phyloP scores from a whole-genome alignment of 345 rosid genomes.

The Acer campestre region DNA sequence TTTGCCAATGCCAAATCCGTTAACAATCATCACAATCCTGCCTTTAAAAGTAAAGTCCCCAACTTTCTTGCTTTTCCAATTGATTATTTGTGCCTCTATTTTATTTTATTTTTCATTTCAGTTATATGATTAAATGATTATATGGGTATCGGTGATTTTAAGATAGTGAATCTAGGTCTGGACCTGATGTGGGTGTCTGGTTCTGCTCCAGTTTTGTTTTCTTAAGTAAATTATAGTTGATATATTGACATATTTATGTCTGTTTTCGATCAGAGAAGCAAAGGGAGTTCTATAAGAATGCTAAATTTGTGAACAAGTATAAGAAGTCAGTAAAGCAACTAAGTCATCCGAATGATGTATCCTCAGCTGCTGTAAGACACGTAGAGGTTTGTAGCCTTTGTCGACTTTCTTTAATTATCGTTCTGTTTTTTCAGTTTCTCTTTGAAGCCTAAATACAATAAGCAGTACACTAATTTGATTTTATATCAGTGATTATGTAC shows the following conservation, averaged over 20 bases:
- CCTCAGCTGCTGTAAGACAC: constrained; percentile 12
- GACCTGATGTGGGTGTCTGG: background rate
- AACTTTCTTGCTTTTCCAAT: background rate
- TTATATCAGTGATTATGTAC: background rate
- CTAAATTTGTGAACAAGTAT: constrained; percentile 69
- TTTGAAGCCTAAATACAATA: background rate
- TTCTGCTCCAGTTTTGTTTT: background rate
- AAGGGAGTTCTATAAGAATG: constrained; percentile 83
- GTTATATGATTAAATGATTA: background rate
- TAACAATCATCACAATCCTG: constrained; percentile 57
- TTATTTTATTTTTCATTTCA: no score
- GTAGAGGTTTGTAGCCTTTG: constrained; percentile 32
- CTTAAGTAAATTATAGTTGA: background rate
- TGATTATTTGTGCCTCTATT: background rate
- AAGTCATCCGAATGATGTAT: constrained; percentile 29
- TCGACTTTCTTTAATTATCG: background rate
- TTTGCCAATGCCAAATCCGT: constrained; percentile 70
- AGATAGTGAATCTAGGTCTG: background rate
- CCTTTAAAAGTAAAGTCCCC: constrained; percentile 53
- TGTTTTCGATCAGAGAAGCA: constrained; percentile 55
- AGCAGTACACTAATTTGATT: background rate
- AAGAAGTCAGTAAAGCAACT: constrained; percentile 55
- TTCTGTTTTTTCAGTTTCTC: background rate
- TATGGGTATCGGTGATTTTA: background rate
- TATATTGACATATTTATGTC: background rate